Evolutionary conservation across 2,329 filamentous ascomycete species (phyloP).

Genomic region (Fusarium dlaminii): DNA sequence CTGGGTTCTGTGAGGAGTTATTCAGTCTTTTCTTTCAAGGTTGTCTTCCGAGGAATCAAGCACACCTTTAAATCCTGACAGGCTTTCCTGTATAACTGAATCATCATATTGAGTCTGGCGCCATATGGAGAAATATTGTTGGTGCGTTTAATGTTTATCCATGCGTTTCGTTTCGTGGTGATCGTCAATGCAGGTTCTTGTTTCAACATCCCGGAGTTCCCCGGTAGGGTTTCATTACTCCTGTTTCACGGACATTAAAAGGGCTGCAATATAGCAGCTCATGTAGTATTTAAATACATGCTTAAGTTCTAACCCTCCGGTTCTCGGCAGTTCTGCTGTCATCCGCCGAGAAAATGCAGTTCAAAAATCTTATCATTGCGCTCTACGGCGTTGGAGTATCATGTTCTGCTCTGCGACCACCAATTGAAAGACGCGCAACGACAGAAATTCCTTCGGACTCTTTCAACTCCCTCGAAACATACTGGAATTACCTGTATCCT

Average conservation of each 20-base stretch:
- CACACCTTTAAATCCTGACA: neutral
- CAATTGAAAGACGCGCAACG: conserved; percentile 13
- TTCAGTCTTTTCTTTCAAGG: neutral
- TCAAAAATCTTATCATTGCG: neutral
- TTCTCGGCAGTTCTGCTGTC: too few relatives aligned
- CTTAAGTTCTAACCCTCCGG: neutral
- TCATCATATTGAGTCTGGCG: neutral
- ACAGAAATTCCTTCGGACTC: conserved; percentile 28
- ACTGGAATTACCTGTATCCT: conserved; percentile 33
- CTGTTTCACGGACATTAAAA: neutral
- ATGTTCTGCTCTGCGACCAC: conserved; percentile 1
- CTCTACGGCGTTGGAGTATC: conserved; percentile 2
- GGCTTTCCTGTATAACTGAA: neutral
- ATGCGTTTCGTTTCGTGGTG: neutral
- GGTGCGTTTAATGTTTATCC: conserved; percentile 17
- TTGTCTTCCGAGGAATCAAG: neutral
- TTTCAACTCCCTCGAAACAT: conserved; percentile 19
- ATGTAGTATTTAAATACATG: neutral
- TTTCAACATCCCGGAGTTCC: conserved; percentile 14
- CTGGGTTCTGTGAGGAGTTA: neutral
- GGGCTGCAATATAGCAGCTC: neutral
- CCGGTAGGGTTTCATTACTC: conserved; percentile 5
- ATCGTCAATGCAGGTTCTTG: conserved; percentile 1
- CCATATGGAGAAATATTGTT: neutral
- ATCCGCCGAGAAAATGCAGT: neutral